phyloP scores from a whole-genome alignment of 257 asterid species.

The Misopates orontium region DNA sequence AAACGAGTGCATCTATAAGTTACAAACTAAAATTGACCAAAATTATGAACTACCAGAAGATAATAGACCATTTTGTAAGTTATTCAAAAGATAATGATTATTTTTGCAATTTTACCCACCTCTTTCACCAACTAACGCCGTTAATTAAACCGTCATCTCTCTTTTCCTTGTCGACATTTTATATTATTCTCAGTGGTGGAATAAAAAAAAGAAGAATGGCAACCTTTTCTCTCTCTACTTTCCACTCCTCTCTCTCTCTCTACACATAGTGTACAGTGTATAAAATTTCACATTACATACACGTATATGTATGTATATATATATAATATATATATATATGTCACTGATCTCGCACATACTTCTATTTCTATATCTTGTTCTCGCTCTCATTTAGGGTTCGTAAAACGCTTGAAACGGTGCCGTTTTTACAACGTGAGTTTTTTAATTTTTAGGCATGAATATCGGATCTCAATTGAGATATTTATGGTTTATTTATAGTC shows the following conservation, averaged over 20 bases:
- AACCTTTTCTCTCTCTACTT: slow-evolving; percentile 11
- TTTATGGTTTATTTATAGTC: slow-evolving; percentile 36
- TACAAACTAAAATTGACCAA: too few relatives aligned
- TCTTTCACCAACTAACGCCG: slow-evolving; percentile 14
- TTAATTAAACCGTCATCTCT: neutral
- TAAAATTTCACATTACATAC: neutral
- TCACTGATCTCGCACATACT: slow-evolving; percentile 34
- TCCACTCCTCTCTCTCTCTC: slow-evolving; percentile 9
- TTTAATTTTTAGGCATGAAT: slow-evolving; percentile 26
- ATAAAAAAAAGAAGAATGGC: neutral
- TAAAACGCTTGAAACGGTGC: slow-evolving; percentile 35
- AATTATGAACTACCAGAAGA: too few relatives aligned
- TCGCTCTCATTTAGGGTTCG: slow-evolving; percentile 35
- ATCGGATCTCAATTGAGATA: slow-evolving; percentile 62
- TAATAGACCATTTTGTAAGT: too few relatives aligned
- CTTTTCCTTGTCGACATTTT: neutral
- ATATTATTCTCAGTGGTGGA: too few relatives aligned
- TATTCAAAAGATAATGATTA: too few relatives aligned
- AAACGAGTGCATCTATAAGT: too few relatives aligned
- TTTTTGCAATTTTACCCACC: too few relatives aligned
- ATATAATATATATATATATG: slow-evolving; percentile 12
- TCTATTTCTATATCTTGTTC: slow-evolving; percentile 30
- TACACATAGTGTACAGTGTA: too few relatives aligned
- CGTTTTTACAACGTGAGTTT: slow-evolving; percentile 36
- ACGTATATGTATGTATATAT: neutral